phyloP scores from a whole-genome alignment of 2,329 filamentous ascomycete species.

The Phoma sp. region DNA sequence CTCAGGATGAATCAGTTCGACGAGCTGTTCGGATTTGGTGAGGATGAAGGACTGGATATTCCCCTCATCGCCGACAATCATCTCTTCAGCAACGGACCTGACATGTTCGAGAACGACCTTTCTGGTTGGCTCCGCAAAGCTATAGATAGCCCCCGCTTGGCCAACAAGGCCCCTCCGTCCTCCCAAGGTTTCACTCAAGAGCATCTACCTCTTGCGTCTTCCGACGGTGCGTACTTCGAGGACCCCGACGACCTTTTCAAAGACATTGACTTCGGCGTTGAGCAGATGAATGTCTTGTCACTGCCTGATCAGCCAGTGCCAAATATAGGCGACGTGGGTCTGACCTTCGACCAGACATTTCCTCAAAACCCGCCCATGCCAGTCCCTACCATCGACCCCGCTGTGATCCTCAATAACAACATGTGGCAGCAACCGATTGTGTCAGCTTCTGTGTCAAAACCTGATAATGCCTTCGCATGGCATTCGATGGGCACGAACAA shows the following conservation, averaged over 20 bases:
- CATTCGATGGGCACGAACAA: background rate
- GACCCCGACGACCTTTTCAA: background rate
- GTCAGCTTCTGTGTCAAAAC: background rate
- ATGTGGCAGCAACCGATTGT: background rate
- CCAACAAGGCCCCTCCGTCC: background rate
- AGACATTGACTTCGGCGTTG: background rate
- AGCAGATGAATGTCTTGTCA: background rate
- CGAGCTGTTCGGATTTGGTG: background rate
- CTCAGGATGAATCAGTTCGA: background rate
- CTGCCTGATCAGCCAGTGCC: background rate
- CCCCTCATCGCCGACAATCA: background rate
- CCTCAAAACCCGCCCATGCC: background rate
- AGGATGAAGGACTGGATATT: background rate
- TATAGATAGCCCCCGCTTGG: background rate
- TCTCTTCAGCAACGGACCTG: conserved; percentile 1
- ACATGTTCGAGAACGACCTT: background rate
- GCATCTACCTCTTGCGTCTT: no score
- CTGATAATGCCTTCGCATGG: background rate
- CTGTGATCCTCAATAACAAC: background rate
- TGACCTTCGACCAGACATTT: background rate
- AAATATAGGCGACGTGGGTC: background rate
- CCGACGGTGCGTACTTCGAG: background rate
- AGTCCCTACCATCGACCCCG: background rate
- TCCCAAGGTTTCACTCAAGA: background rate
- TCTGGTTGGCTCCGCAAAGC: background rate